phyloP scores from a whole-genome alignment of 345 rosid species.

The Hibiscus trionum region DNA sequence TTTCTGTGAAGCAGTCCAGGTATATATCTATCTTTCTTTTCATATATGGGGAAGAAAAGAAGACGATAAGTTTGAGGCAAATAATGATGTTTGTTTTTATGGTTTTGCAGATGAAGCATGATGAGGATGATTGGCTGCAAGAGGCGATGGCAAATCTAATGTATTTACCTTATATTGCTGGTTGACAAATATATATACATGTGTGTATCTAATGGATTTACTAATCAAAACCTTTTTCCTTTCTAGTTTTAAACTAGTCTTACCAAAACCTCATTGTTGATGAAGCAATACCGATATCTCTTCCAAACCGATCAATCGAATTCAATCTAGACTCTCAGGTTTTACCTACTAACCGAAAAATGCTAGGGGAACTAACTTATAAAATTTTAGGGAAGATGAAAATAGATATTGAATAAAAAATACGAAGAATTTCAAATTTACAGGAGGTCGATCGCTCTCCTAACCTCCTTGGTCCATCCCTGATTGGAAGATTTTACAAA shows the following conservation, averaged over 20 bases:
- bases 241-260: too few relatives aligned
- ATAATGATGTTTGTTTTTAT: neutral
- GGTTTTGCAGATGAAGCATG: slow-evolving; percentile 46
- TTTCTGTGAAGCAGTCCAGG: slow-evolving; percentile 35
- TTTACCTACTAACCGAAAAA: too few relatives aligned
- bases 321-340: too few relatives aligned
- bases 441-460: too few relatives aligned
- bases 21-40: slow-evolving; percentile 14
- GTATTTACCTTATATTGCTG: slow-evolving; percentile 45
- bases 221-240: neutral
- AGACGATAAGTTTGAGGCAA: neutral
- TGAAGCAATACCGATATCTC: neutral
- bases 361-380: too few relatives aligned
- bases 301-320: neutral
- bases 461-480: too few relatives aligned
- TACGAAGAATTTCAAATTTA: too few relatives aligned
- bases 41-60: neutral
- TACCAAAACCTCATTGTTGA: too few relatives aligned
- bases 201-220: neutral
- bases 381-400: too few relatives aligned
- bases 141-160: slow-evolving; percentile 69
- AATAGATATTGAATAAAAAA: too few relatives aligned
- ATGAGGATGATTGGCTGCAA: slow-evolving; percentile 71
- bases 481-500: too few relatives aligned
- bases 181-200: slow-evolving; percentile 7